Evolutionary conservation across 2,329 filamentous ascomycete species (phyloP), one percentile per base, ranked within the genome.

Genomic region (Fusarium veterinarium): DNA sequence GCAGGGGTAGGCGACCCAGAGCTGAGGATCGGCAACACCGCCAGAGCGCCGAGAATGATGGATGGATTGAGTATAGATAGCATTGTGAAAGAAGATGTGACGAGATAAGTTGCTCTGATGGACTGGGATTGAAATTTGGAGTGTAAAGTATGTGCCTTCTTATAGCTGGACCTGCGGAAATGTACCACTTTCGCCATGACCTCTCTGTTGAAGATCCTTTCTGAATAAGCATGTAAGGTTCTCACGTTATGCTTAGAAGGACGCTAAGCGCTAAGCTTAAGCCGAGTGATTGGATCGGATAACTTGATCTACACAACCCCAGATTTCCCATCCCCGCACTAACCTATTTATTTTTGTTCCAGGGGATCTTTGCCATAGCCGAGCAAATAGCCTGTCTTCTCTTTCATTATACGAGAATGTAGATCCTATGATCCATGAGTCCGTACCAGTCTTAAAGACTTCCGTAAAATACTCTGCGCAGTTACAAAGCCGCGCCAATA

Each of bases 311-410:
- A 5, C 33, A 37, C 1, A 1, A 52, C 49, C 33, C 33, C 33
- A 28, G 23, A n/a, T 52, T 52, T 10, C 13, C 2, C 6, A 20
- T 37, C 33, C 33, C 49, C 48, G 31, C 48, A 51, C 13, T 13
- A 13, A 1, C 23, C 31, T 25, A 3, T n/a, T 30, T 19, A 1
- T 14, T 33, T 5, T 20, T 4, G 7, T 14, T 25, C 4, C 0
- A 19, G 6, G n/a, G 4, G 2, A 25, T 35, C 17, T 17, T 28
- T 12, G 17, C 17, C 8, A 20, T 16, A 28, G 19, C 49, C 49
- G 49, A 38, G 23, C 48, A 4, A 52, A 52, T 52, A 16, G 6
- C 23, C 7, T 16, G 17, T 37, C 23, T 37, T 12, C 11, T n/a
- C 4, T 33, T 19, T 10, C 4, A 7, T 23, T 13, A 7, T 9